Evolutionary conservation across 129 eudicot genomes (phyloP).

Genomic region (Flaveria bidentis): DNA sequence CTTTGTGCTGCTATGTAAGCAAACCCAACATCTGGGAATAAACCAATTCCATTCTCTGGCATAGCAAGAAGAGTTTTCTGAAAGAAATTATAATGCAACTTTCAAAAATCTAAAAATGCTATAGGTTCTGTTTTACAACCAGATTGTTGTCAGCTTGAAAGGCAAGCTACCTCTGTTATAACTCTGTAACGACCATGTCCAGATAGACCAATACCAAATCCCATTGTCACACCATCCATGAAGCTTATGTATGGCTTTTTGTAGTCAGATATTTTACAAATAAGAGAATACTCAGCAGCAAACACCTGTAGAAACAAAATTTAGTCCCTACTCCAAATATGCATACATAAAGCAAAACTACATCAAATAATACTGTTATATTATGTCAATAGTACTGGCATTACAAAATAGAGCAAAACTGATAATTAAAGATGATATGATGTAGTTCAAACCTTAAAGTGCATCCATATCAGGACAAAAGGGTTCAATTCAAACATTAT

Average conservation of each 20-base stretch:
- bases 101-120: conserved; percentile 2
- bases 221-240: conserved; percentile 99
- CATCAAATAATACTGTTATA: background rate
- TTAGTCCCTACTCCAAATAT: conserved; percentile 13
- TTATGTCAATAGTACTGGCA: background rate
- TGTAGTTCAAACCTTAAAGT: background rate
- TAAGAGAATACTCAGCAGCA: conserved; percentile 89
- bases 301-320: conserved; percentile 56
- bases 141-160: conserved; percentile 7
- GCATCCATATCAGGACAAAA: conserved; percentile 2
- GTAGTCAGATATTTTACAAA: conserved; percentile 80
- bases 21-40: conserved; percentile 93
- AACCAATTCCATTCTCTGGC: conserved; percentile 97
- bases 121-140: conserved; percentile 16
- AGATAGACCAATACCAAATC: conserved; percentile 96
- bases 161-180: conserved; percentile 69
- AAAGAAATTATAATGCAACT: conserved; percentile 17
- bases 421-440: background rate
- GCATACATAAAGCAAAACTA: conserved; percentile 17
- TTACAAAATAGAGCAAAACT: background rate
- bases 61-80: conserved; percentile 94
- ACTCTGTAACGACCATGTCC: conserved; percentile 94
- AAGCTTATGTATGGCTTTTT: conserved; percentile 84
- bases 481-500: background rate
- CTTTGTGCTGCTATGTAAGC: conserved; percentile 82